Conservation (phyloP, 2,329 filamentous ascomycete genomes). For the Blastomyces parvus region DNA sequence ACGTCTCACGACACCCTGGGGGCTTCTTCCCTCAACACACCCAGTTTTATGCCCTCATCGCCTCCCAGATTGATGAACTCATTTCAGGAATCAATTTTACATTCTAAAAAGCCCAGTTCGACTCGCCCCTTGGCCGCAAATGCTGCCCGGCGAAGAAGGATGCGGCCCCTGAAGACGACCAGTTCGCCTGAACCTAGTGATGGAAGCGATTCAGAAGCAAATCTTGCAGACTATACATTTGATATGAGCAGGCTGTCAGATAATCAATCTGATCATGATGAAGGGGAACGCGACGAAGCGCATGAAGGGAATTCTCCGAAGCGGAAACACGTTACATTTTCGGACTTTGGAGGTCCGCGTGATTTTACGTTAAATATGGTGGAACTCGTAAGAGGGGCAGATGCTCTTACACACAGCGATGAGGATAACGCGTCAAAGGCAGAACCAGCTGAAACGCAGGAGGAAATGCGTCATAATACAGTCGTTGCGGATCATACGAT, state of each 20-base stretch:
- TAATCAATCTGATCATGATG: constrained; percentile 17
- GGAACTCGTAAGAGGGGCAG: constrained; percentile 27
- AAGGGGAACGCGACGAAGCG: constrained; percentile 16
- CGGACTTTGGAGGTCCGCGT: constrained; percentile 33
- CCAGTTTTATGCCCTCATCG: constrained; percentile 30
- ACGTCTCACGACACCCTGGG: constrained; percentile 37
- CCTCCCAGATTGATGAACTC: constrained; percentile 20
- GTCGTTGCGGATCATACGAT: constrained; percentile 26
- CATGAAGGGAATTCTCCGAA: constrained; percentile 20
- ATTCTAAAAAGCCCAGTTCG: constrained; percentile 9
- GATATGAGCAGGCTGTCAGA: constrained; percentile 32
- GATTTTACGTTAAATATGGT: constrained; percentile 37
- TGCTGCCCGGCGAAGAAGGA: constrained; percentile 2
- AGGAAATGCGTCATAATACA: constrained; percentile 18
- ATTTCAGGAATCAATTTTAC: constrained; percentile 1
- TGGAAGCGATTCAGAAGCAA: constrained; percentile 29
- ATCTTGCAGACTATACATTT: constrained; percentile 33
- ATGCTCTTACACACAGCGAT: constrained; percentile 9
- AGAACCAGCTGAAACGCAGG: constrained; percentile 11
- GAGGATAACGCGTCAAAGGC: constrained; percentile 12
- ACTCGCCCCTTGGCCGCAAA: constrained; percentile 6
- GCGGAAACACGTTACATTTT: constrained; percentile 25
- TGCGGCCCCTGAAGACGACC: constrained; percentile 14
- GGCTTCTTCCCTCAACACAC: constrained; percentile 31
- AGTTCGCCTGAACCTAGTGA: constrained; percentile 21